Evolutionary conservation across 768 basidiomycete genomes (phyloP).

Genomic region (Russula brevipes): DNA sequence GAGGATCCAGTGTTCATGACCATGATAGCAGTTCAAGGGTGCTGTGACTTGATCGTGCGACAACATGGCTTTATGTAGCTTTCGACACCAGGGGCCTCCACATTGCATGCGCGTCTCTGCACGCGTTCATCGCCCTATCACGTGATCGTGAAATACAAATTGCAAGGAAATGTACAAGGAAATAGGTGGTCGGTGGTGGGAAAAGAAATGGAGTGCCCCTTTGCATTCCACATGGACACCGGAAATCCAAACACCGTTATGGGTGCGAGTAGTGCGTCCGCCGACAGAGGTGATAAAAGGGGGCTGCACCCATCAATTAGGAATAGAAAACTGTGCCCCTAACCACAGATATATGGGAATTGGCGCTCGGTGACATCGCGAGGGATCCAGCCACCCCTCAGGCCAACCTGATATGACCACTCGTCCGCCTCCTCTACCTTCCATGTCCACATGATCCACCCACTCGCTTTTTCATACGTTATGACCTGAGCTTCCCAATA

Average conservation of each 20-base stretch:
- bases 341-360: constrained; percentile 62
- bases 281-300: too few species aligned
- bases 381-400: constrained; percentile 82
- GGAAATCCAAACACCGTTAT: too few species aligned
- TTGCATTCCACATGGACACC: too few species aligned
- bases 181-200: too few species aligned
- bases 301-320: too few species aligned
- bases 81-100: constrained; percentile 10
- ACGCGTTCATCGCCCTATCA: not conserved
- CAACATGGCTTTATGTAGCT: constrained; percentile 11
- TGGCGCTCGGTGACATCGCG: constrained; percentile 42
- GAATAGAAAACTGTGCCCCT: too few species aligned
- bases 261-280: too few species aligned
- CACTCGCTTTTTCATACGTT: constrained; percentile 59
- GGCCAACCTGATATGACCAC: constrained; percentile 83
- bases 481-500: constrained; percentile 73
- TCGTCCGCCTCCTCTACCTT: constrained; percentile 80
- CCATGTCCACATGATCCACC: constrained; percentile 85
- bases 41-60: not conserved
- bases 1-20: not conserved
- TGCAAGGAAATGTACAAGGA: too few species aligned
- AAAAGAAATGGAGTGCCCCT: too few species aligned
- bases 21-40: not conserved
- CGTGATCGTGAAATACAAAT: constrained; percentile 4
- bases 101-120: too few species aligned